Percentiles rank a stretch among this genome's conserved stretches.
Conservation (phyloP, 139 green algal species). For the Desmodesmus armatus region DNA sequence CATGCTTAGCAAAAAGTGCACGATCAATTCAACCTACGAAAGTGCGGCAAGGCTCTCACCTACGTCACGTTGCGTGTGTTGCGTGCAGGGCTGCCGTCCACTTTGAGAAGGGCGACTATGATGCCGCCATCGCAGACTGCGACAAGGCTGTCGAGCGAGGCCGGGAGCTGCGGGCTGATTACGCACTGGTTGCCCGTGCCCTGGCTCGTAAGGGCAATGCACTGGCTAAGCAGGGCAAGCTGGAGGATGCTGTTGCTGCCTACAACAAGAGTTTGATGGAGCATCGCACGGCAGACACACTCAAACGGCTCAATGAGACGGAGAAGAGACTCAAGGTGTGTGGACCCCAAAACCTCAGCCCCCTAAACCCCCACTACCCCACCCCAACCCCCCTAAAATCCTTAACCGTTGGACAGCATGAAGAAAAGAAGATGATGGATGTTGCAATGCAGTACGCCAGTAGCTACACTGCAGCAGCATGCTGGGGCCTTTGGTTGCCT, state of each 20-base stretch:
- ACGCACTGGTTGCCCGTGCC: constrained; percentile 91
- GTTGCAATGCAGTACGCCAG: too few relatives aligned
- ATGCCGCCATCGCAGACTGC: constrained; percentile 90
- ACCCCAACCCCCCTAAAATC: neutral
- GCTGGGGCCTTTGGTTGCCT: too few relatives aligned
- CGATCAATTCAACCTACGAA: too few relatives aligned
- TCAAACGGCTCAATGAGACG: constrained; percentile 93
- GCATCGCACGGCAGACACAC: constrained; percentile 95
- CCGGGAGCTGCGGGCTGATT: constrained; percentile 91
- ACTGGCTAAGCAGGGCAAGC: constrained; percentile 74
- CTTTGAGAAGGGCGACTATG: constrained; percentile 89
- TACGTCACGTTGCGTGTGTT: neutral
- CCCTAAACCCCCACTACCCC: neutral
- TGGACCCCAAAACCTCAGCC: neutral
- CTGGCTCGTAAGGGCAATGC: constrained; percentile 93
- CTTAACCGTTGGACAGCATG: neutral
- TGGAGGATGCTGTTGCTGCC: constrained; percentile 71
- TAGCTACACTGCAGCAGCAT: too few relatives aligned
- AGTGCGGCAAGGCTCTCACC: too few relatives aligned
- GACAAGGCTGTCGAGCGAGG: constrained; percentile 87
- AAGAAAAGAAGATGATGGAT: too few relatives aligned
- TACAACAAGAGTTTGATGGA: constrained; percentile 97
- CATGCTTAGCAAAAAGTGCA: too few relatives aligned
- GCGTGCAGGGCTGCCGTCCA: constrained; percentile 84
- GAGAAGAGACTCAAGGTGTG: constrained; percentile 82